Base-by-base conservation (phyloP, 805 yeast genomes). In the Millerago galiae region DNA sequence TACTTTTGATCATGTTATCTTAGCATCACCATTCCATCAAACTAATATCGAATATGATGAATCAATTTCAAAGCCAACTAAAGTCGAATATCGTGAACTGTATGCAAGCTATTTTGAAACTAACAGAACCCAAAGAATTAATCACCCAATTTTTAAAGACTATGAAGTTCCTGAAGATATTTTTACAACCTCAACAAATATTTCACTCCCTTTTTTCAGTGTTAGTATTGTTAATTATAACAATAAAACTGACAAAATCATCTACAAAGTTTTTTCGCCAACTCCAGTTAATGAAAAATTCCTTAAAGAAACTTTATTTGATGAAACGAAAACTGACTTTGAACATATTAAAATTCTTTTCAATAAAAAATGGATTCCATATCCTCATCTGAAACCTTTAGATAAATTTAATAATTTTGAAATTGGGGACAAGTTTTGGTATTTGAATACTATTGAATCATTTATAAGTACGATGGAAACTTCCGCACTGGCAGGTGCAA, bases 391-490 rank as follows among this genome's bases (percentile, higher is more conserved):
- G 31, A 47, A 11, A 2, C 68, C 75, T 2, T 46, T 51, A 1
- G 31, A 28, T 5, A 29, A 49, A 3, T 63, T 66, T 37, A 54
- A 55, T 12, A 50, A 48, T 16, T 62, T 68, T 33, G 51, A 58
- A 24, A 38, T 68, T 4, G 62, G 50, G 7, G 50, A 46, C 3
- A 62, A 61, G 1, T 45, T 72, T 9, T 73, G 68, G 67, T 71
- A 71, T 43, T 50, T 71, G 46, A 71, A 69, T 46, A 58, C 64
- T 2, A 70, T 74, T 58, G 79, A 74, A 46, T 54, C 62, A 8
- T 66, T 74, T 34, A 62, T 71, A 40, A 68, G 75, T 42, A 74
- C 78, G 0, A 71, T 74, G 77, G 79, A 74, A 47, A 72, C 79
- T 0, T 59, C 70, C 12, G 70, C 75, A 1, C 50, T 74, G 25